Percentiles rank a stretch among this genome's conserved stretches.
Evolutionary conservation across 345 rosid genomes (phyloP).

Genomic region (Euphorbia tirucalli): DNA sequence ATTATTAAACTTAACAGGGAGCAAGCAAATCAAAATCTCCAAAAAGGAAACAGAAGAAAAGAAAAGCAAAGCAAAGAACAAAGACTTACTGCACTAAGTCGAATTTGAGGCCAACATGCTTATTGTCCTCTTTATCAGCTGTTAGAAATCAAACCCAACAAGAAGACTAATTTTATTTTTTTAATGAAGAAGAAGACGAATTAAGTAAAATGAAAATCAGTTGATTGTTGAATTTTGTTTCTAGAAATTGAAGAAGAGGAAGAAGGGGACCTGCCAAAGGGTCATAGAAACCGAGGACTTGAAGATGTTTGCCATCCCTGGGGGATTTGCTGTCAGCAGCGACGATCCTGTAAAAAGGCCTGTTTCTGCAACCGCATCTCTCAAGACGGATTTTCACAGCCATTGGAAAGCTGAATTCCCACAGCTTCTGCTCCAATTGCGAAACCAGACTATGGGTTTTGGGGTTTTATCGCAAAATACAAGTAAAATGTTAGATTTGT

Average conservation of each 20-base stretch:
- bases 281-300: slow-evolving; percentile 71
- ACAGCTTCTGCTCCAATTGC: not conserved
- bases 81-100: slow-evolving; percentile 81
- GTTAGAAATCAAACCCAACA: too few relatives aligned
- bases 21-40: too few relatives aligned
- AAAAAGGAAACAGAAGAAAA: too few relatives aligned
- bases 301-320: slow-evolving; percentile 81
- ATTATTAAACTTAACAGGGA: too few relatives aligned
- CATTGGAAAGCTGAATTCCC: slow-evolving; percentile 27
- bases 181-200: too few relatives aligned
- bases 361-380: slow-evolving; percentile 70
- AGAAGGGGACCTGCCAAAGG: slow-evolving; percentile 61
- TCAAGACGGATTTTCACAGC: slow-evolving; percentile 70
- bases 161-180: too few relatives aligned
- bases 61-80: not conserved
- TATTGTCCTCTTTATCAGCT: slow-evolving; percentile 86
- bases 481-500: too few relatives aligned
- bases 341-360: slow-evolving; percentile 71
- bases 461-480: not conserved
- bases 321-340: slow-evolving; percentile 83
- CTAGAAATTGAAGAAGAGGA: not conserved
- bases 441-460: not conserved
- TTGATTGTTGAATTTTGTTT: not conserved
- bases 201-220: too few relatives aligned
- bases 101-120: slow-evolving; percentile 85